These are phyloP conservation scores for Gloeophyllum trabeum DNA, from an alignment of 768 basidiomycete species.

Conservation along the genomic window DNA sequence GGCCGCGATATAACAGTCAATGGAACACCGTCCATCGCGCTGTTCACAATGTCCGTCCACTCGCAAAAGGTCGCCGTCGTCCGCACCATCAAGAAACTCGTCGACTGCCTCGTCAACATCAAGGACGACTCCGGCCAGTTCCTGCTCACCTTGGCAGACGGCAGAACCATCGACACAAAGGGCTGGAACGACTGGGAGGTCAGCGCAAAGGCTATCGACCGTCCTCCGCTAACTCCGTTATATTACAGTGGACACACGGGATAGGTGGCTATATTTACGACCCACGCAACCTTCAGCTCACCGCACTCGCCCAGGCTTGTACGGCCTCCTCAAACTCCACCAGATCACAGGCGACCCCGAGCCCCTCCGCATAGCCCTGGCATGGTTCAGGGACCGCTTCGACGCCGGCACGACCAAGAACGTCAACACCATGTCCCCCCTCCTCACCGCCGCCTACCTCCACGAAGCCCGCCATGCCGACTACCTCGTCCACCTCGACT, in stretches of 20 bases:
- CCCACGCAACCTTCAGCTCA: background rate
- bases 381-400: slow-evolving; percentile 40
- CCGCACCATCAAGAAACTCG: slow-evolving; percentile 23
- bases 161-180: slow-evolving; percentile 44
- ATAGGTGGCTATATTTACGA: slow-evolving; percentile 18
- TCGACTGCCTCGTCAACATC: slow-evolving; percentile 37
- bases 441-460: slow-evolving; percentile 33
- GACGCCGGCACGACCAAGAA: slow-evolving; percentile 44
- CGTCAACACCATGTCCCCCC: slow-evolving; percentile 46
- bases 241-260: slow-evolving; percentile 32
- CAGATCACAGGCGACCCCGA: slow-evolving; percentile 27
- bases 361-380: slow-evolving; percentile 27
- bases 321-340: slow-evolving; percentile 28
- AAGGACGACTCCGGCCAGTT: slow-evolving; percentile 41
- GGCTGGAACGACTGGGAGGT: slow-evolving; percentile 49
- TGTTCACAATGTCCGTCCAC: slow-evolving; percentile 22
- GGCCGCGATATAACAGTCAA: too few species aligned
- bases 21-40: too few species aligned
- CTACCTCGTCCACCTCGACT: slow-evolving; percentile 27
- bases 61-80: slow-evolving; percentile 15
- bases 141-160: slow-evolving; percentile 34
- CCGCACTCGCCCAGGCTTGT: slow-evolving; percentile 19
- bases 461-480: slow-evolving; percentile 23
- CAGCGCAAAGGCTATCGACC: slow-evolving; percentile 2
- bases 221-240: background rate